Evolutionary conservation across 257 asterid genomes (phyloP), one percentile per base, ranked within the genome.

Genomic region (Gentiana straminea): DNA sequence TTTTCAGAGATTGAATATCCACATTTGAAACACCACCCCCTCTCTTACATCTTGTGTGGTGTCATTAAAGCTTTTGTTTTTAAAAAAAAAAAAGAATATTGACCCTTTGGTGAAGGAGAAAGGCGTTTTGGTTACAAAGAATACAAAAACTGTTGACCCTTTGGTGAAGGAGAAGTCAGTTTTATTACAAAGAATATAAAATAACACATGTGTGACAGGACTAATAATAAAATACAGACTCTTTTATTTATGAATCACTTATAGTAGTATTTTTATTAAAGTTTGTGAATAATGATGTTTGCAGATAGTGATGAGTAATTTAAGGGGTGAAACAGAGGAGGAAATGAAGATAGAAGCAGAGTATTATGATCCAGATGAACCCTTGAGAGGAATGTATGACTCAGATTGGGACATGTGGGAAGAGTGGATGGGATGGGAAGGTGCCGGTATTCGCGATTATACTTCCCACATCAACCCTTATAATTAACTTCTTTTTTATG

Each of bases 361-460:
- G 10, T 57, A 69, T 0, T 62, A 39, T 3, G 60, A 66, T 13
- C 24, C 58, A 1, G 78, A 79, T 10, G 92, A 81, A 8, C 39
- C 75, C 37, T 68, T 65, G 70, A 70, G 84, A 62, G 94, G 85
- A 66, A 68, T 69, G 79, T 0, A 69, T 37, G 94, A 86, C 39
- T 74, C 75, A 6, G 91, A 86, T 38, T 83, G 80, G 77, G 97
- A 92, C 3, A 5, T 83, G 52, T 88, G 94, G 97, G 98, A 88
- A 60, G 97, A 91, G 54, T 91, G 96, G 97, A 91, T 83, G 95
- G 98, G 97, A 37, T 91, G 90, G 90, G 97, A 88, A 83, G 98
- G 97, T 44, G 97, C 91, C 4, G 95, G 98, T 13, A 87, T 84
- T 56, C 72, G 93, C 2, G 95, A 87, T 51, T 91, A 87, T 60